These are phyloP conservation scores for Bipolaris gigantea DNA, from an alignment of 2,329 filamentous ascomycete species.

Conservation along the genomic window DNA sequence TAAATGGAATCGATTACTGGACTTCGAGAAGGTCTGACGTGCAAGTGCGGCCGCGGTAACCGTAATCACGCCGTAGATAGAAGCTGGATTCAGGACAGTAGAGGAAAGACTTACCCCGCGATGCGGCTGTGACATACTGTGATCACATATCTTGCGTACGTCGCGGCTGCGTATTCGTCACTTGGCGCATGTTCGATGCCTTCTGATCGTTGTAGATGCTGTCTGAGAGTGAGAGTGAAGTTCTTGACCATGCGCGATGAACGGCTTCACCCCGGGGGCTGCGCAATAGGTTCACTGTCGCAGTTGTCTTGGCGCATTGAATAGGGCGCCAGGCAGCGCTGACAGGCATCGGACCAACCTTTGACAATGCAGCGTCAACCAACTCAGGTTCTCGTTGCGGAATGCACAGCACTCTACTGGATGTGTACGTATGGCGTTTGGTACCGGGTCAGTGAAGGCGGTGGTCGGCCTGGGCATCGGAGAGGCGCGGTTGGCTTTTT, in stretches of 20 bases:
- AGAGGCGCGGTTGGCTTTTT: conserved; percentile 11
- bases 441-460: conserved; percentile 5
- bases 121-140: conserved; percentile 16
- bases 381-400: not conserved
- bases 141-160: not conserved
- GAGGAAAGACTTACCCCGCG: conserved; percentile 10
- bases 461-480: conserved; percentile 16
- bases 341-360: not conserved
- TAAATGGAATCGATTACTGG: not conserved
- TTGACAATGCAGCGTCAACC: not conserved
- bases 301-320: not conserved
- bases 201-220: not conserved
- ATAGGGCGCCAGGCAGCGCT: not conserved
- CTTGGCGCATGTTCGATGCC: not conserved
- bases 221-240: not conserved
- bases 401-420: not conserved
- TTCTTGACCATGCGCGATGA: not conserved
- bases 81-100: conserved; percentile 1
- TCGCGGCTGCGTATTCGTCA: not conserved
- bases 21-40: not conserved
- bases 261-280: not conserved
- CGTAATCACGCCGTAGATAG: not conserved
- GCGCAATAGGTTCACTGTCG: not conserved
- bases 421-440: not conserved
- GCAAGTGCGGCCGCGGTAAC: not conserved